Percentiles rank a stretch among this genome's conserved stretches.
Evolutionary conservation across 352 stramenopile species (phyloP).

Genomic region (Phytophthora citricola): DNA sequence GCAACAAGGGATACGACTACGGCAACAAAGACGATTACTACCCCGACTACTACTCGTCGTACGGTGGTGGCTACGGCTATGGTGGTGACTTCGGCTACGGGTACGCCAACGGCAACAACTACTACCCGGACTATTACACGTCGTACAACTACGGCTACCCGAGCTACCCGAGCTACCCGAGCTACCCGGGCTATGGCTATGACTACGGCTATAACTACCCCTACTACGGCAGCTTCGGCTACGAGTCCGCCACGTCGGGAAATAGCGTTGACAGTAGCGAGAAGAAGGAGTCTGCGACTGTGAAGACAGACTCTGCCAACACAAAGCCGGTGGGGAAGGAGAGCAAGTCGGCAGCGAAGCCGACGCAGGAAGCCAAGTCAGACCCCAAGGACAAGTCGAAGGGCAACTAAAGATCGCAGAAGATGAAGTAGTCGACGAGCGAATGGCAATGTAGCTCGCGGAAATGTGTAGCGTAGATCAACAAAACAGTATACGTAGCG

Average conservation of each 20-base stretch:
- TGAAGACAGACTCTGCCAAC: neutral
- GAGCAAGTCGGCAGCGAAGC: neutral
- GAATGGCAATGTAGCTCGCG: neutral
- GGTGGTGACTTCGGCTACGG: constrained; percentile 1
- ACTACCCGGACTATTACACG: constrained; percentile 1
- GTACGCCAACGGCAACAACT: neutral
- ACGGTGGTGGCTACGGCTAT: neutral
- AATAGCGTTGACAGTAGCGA: neutral
- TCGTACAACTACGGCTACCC: neutral
- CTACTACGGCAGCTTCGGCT: neutral
- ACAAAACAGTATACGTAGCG: too few species aligned
- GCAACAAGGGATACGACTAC: too few species aligned
- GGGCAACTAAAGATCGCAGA: neutral
- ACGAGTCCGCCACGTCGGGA: neutral
- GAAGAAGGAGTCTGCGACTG: neutral
- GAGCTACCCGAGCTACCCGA: neutral
- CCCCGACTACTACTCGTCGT: neutral
- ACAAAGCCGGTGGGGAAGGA: neutral
- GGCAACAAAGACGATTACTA: too few species aligned
- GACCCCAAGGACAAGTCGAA: neutral
- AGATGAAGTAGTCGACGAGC: neutral
- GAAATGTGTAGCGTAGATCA: neutral
- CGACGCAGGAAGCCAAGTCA: neutral
- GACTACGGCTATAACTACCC: neutral
- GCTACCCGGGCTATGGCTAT: neutral